Conservation (phyloP, 2,329 filamentous ascomycete species). For the Claviceps sp. region DNA sequence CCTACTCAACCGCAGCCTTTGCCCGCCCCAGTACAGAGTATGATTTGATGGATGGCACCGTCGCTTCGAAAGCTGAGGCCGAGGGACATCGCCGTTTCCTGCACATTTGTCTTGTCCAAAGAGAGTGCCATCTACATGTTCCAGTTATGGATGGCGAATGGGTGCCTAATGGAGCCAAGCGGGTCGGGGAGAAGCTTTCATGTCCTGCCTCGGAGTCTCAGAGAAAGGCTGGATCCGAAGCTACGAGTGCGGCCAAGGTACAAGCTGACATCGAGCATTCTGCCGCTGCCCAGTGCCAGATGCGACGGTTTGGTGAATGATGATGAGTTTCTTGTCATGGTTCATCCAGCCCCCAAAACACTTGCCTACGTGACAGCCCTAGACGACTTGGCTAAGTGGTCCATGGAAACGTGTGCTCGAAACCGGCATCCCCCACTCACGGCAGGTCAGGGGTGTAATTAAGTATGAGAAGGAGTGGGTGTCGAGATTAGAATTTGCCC, state of each 20-base stretch:
- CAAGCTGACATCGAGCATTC: background rate
- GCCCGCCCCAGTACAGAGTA: background rate
- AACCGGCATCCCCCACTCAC: slow-evolving; percentile 4
- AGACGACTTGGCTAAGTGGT: slow-evolving; percentile 1
- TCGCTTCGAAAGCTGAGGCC: background rate
- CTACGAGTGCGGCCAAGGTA: background rate
- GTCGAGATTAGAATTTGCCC: slow-evolving; percentile 4
- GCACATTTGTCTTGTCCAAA: background rate
- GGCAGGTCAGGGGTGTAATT: slow-evolving; percentile 3
- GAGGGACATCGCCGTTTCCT: background rate
- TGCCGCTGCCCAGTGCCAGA: slow-evolving; percentile 2
- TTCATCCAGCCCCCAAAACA: slow-evolving; percentile 2
- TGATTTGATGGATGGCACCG: background rate
- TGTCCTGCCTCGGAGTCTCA: background rate
- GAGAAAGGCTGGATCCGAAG: background rate
- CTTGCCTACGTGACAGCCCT: background rate
- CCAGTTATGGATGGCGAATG: background rate
- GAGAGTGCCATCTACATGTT: background rate
- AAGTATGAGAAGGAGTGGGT: slow-evolving; percentile 1
- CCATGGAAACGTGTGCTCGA: background rate
- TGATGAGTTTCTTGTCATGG: slow-evolving; percentile 1
- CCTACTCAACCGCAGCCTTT: background rate
- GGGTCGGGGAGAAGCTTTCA: background rate
- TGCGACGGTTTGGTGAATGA: slow-evolving; percentile 4
- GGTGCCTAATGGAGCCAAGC: background rate